Conservation (phyloP, 2,329 filamentous ascomycete species). For the Fusarium irregulare region DNA sequence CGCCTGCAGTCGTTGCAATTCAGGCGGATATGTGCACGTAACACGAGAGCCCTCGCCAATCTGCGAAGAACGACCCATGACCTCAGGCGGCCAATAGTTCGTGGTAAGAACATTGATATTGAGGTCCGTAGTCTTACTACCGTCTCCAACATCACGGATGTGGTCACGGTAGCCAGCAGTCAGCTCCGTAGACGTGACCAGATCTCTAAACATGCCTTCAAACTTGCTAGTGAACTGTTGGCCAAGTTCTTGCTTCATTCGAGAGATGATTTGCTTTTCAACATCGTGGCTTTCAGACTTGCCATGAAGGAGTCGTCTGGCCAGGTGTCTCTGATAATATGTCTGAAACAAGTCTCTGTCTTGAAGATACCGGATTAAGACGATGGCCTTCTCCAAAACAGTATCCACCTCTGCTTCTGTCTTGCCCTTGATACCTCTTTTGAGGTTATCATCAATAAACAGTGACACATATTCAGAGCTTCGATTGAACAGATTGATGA, state of each 20-base stretch:
- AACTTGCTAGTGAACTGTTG: slow-evolving; percentile 94
- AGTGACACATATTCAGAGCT: slow-evolving; percentile 93
- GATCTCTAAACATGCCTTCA: slow-evolving; percentile 98
- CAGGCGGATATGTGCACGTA: slow-evolving; percentile 77
- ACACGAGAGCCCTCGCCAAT: slow-evolving; percentile 57
- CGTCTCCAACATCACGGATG: slow-evolving; percentile 63
- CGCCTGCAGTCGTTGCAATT: slow-evolving; percentile 79
- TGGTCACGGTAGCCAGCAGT: slow-evolving; percentile 80
- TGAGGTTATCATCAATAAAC: slow-evolving; percentile 96
- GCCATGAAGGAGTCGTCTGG: slow-evolving; percentile 84
- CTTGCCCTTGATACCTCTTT: slow-evolving; percentile 92
- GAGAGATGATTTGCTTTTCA: slow-evolving; percentile 93
- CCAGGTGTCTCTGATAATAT: slow-evolving; percentile 98
- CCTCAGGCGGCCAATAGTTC: slow-evolving; percentile 94
- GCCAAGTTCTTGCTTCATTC: slow-evolving; percentile 97
- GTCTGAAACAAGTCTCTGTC: slow-evolving; percentile 96
- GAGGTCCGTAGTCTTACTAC: slow-evolving; percentile 73
- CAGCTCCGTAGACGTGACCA: slow-evolving; percentile 87
- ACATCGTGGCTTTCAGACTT: slow-evolving; percentile 92
- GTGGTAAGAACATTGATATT: slow-evolving; percentile 87
- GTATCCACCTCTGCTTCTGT: slow-evolving; percentile 87
- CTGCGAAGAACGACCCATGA: slow-evolving; percentile 74
- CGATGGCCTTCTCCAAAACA: slow-evolving; percentile 89
- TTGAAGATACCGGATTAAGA: slow-evolving; percentile 85
- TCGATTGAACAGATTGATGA: slow-evolving; percentile 90